Conservation (phyloP, 106 monocot genomes). For the Triglochin maritima region DNA sequence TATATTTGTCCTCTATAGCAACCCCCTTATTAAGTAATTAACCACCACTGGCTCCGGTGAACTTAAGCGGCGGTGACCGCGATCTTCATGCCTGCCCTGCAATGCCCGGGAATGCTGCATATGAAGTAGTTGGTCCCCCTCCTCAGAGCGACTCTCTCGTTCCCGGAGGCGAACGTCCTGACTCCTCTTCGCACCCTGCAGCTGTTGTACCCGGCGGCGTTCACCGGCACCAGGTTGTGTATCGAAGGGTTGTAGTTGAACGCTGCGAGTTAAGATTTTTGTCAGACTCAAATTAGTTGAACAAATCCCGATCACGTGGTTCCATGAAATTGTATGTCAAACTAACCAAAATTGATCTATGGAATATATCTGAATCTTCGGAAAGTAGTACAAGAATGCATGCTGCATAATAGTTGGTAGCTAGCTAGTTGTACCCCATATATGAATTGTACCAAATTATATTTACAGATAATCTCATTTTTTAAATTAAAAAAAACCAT, state of each 20-base stretch:
- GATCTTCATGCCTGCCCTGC: constrained; percentile 17
- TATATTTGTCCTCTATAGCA: no score
- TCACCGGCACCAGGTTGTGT: constrained; percentile 40
- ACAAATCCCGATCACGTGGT: background rate
- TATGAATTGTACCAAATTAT: no score
- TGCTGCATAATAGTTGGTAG: no score
- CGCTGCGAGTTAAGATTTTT: constrained; percentile 6
- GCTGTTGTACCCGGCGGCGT: constrained; percentile 17
- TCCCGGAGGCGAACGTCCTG: constrained; percentile 19
- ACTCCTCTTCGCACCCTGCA: constrained; percentile 21
- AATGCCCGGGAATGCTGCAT: constrained; percentile 35
- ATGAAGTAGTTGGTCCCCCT: constrained; percentile 48
- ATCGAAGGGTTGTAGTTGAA: constrained; percentile 30
- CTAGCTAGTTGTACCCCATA: no score
- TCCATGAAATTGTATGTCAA: no score
- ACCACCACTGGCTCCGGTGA: no score
- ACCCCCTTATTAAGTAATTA: background rate
- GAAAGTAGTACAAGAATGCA: no score
- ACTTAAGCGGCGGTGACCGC: background rate
- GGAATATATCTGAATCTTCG: no score
- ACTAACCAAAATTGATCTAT: no score
- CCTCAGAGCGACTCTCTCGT: constrained; percentile 21
- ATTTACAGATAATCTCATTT: no score
- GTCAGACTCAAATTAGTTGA: background rate
- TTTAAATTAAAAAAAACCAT: no score